Evolutionary conservation across 2,329 filamentous ascomycete species (phyloP), one percentile per base, ranked within the genome.

Genomic region (Aspergillus glaucus): DNA sequence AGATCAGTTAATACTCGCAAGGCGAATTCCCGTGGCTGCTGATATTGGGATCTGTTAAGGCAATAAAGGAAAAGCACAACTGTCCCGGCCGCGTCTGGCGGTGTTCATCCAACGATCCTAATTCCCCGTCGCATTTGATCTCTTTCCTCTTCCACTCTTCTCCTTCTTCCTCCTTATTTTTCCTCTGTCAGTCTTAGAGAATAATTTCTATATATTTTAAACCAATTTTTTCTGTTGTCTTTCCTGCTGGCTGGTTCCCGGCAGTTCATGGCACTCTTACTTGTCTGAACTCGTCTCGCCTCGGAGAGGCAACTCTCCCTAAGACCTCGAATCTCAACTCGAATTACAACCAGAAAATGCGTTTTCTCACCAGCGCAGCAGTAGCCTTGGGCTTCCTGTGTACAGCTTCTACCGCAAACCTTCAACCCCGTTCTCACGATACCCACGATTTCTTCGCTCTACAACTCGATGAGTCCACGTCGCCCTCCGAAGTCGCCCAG

Each of bases 381-480:
- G 52, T 62, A 36, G 60, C 56, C 26, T 51, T 66, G 8, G 56
- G 61, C 45, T 51, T 70, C 17, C 47, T 77, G 51, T 77, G 62
- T 68, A 56, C 70, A 22, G 63, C 75, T 52, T 70, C 75, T 49
- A 30, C 26, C 10, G 74, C 77, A 26, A 66, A 75, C 42, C 67
- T 81, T 41, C 73, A 76, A 44, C 73, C 77, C 54, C 85, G 87
- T 59, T 80, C 93, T 63, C 88, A 94, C 75, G 80, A 86, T 44
- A 77, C 80, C 36, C 82, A 90, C 70, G 92, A 98, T 69, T 97
- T 95, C 73, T 96, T 97, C 67, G 90, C 94, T 55, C 77, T 98
- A 43, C 87, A 96, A 57, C 79, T 98, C 62, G 81, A 86, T 50
- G 73, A 80, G 10, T 75, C 79, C 34, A 76, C 80, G 6, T 77